Conservation (phyloP, 2,329 filamentous ascomycete species). For the Dactylella cylindrospora region DNA sequence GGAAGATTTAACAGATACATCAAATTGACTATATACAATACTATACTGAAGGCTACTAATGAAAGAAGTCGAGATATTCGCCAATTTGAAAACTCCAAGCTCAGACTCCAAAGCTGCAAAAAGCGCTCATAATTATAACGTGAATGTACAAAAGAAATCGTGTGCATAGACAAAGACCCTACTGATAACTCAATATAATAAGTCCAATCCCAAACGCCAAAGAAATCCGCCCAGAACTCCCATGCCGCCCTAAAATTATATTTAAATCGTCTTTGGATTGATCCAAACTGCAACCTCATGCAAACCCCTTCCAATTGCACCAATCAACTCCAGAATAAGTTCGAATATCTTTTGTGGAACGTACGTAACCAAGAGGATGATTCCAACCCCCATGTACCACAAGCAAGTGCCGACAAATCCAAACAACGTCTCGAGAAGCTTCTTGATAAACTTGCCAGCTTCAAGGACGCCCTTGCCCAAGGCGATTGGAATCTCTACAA, state of each 20-base stretch:
- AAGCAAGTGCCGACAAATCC: constrained; percentile 16
- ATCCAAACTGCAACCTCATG: constrained; percentile 39
- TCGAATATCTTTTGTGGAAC: constrained; percentile 33
- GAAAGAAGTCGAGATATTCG: no score
- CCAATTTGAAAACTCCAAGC: no score
- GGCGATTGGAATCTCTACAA: constrained; percentile 26
- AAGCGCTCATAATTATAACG: no score
- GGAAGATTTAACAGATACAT: no score
- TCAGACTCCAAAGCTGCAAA: no score
- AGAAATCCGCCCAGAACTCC: not conserved
- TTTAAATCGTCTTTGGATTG: constrained; percentile 34
- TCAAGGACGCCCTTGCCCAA: constrained; percentile 8
- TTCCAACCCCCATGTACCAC: constrained; percentile 22
- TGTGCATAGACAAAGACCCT: no score
- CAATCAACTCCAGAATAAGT: constrained; percentile 26
- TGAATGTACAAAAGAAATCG: no score
- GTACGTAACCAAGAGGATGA: constrained; percentile 20
- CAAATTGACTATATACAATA: no score
- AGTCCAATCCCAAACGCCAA: constrained; percentile 14
- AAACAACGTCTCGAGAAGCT: constrained; percentile 30
- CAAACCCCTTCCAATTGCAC: constrained; percentile 23
- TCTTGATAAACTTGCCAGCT: constrained; percentile 25
- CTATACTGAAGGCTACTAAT: no score
- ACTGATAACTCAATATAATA: no score
- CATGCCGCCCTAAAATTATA: not conserved